A percentile compares a stretch with the other conserved stretches of the same genome.
Evolutionary conservation across 2,329 filamentous ascomycete genomes (phyloP).

Genomic region (Phaeosphaeriaceae sp.): DNA sequence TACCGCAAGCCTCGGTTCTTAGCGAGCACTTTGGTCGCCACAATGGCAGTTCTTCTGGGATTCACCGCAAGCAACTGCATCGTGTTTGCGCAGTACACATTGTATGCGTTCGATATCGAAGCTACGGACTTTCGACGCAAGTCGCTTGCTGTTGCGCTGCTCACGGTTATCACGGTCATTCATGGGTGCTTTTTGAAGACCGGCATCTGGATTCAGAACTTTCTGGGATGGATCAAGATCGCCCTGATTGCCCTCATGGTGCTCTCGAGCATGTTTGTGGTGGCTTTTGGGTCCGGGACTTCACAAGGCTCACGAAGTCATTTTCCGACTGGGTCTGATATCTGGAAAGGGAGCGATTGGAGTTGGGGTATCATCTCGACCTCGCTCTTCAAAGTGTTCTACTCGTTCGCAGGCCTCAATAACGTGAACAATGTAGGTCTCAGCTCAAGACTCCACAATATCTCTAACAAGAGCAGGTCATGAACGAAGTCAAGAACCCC

Average conservation of each 20-base stretch:
- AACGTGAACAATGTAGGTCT: slow-evolving; percentile 66
- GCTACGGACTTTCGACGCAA: slow-evolving; percentile 62
- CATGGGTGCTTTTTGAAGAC: slow-evolving; percentile 48
- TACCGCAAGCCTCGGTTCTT: slow-evolving; percentile 70
- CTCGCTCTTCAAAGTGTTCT: slow-evolving; percentile 70
- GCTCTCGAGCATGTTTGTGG: slow-evolving; percentile 46
- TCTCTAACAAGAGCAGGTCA: slow-evolving; percentile 48
- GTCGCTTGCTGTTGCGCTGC: slow-evolving; percentile 52
- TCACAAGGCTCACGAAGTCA: slow-evolving; percentile 24
- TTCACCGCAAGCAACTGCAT: slow-evolving; percentile 76
- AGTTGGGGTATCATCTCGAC: slow-evolving; percentile 73
- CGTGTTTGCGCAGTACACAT: slow-evolving; percentile 70
- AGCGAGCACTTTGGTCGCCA: slow-evolving; percentile 68
- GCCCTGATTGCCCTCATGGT: slow-evolving; percentile 48
- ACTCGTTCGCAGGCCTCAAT: slow-evolving; percentile 71
- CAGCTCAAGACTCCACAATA: no score
- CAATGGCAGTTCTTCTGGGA: slow-evolving; percentile 68
- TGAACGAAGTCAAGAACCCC: slow-evolving; percentile 74
- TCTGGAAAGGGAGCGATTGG: slow-evolving; percentile 73
- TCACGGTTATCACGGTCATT: slow-evolving; percentile 47
- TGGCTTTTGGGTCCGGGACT: slow-evolving; percentile 30
- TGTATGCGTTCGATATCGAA: slow-evolving; percentile 64
- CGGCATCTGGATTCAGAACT: slow-evolving; percentile 49
- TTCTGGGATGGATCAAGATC: slow-evolving; percentile 51
- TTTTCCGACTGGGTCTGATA: slow-evolving; percentile 55